Conservation (phyloP, 805 yeast species). For the Lipomyces mesembrius region DNA sequence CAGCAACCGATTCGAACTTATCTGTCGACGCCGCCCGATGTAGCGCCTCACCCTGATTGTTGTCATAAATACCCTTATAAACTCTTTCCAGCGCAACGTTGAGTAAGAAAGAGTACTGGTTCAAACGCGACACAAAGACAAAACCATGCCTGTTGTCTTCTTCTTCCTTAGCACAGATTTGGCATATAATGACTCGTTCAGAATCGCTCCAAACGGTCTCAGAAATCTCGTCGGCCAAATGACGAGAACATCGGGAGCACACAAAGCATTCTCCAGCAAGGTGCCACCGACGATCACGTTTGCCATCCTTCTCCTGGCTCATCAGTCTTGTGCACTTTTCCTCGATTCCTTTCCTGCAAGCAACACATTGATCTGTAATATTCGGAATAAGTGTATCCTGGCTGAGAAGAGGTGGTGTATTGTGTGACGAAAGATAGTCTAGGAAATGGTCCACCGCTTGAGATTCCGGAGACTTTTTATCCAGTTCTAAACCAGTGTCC, state of each 20-base stretch:
- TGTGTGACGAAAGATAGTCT: slow-evolving; percentile 50
- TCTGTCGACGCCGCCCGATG: slow-evolving; percentile 27
- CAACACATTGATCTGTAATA: slow-evolving; percentile 67
- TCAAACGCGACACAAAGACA: slow-evolving; percentile 64
- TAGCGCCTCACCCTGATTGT: slow-evolving; percentile 16
- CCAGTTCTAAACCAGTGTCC: slow-evolving; percentile 71
- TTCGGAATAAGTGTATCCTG: slow-evolving; percentile 22
- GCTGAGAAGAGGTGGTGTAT: slow-evolving; percentile 25
- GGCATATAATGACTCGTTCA: slow-evolving; percentile 56
- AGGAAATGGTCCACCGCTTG: slow-evolving; percentile 68
- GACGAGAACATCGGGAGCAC: slow-evolving; percentile 63
- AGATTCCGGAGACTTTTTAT: slow-evolving; percentile 58
- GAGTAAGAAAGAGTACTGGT: slow-evolving; percentile 75
- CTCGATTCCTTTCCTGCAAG: slow-evolving; percentile 79
- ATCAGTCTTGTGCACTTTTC: slow-evolving; percentile 46
- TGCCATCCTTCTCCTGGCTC: slow-evolving; percentile 14
- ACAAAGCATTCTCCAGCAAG: slow-evolving; percentile 58
- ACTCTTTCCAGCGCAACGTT: slow-evolving; percentile 81
- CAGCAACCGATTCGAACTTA: slow-evolving; percentile 31
- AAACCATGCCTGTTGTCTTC: slow-evolving; percentile 55
- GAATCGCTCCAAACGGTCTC: slow-evolving; percentile 49
- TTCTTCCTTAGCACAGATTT: slow-evolving; percentile 61
- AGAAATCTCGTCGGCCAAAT: slow-evolving; percentile 47
- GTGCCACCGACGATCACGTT: slow-evolving; percentile 76
- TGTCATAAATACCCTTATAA: slow-evolving; percentile 22